phyloP scores from a whole-genome alignment of 768 basidiomycete genomes.

The Auricularia heimuer region DNA sequence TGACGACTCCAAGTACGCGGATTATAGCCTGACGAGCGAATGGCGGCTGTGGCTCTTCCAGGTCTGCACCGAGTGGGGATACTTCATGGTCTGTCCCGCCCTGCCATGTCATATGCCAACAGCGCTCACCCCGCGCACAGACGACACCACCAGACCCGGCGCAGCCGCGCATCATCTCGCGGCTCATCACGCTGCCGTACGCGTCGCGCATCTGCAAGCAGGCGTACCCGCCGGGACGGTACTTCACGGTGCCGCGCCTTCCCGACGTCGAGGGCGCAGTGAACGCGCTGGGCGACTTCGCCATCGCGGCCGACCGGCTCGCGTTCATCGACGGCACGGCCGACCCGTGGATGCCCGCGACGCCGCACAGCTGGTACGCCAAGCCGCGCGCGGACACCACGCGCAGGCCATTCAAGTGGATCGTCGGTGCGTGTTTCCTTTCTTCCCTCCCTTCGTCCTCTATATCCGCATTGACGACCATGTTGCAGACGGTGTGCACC shows the following conservation, averaged over 20 bases:
- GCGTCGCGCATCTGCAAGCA: conserved; percentile 58
- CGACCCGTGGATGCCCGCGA: conserved; percentile 31
- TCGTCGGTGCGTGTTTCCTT: conserved; percentile 21
- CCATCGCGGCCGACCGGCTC: conserved; percentile 66
- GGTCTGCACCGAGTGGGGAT: conserved; percentile 94
- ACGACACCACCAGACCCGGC: conserved; percentile 64
- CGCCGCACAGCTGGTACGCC: conserved; percentile 22
- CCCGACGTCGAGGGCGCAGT: conserved; percentile 72
- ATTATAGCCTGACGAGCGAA: conserved; percentile 50
- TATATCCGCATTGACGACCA: background rate
- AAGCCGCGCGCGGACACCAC: conserved; percentile 26
- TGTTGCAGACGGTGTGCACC: conserved; percentile 18
- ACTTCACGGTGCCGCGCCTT: conserved; percentile 56
- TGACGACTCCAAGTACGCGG: conserved; percentile 54
- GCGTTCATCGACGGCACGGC: conserved; percentile 70
- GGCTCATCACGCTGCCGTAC: conserved; percentile 62
- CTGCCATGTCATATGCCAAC: background rate
- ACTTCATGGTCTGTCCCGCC: conserved; percentile 53
- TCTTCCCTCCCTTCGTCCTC: background rate
- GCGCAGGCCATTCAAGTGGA: conserved; percentile 30
- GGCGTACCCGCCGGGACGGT: conserved; percentile 71
- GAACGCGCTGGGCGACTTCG: conserved; percentile 78
- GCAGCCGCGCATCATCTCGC: conserved; percentile 70
- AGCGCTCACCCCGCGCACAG: conserved; percentile 25
- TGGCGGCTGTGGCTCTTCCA: conserved; percentile 91